Percentiles rank a stretch among this genome's conserved stretches.
Evolutionary conservation across 805 yeast species (phyloP).

Genomic region (Zygoascus biomembranicola): DNA sequence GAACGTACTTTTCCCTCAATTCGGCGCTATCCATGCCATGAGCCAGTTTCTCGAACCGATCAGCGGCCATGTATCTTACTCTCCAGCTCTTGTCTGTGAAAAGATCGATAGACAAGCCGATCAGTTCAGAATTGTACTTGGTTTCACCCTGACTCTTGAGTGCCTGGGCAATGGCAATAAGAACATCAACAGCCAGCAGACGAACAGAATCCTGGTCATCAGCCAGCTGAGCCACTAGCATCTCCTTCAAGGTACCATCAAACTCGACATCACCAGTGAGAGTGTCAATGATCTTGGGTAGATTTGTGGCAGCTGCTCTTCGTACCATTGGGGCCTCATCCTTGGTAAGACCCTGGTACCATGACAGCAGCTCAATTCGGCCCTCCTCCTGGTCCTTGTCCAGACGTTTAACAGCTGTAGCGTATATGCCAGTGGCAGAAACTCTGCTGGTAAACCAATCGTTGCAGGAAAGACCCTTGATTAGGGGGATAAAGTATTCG

Average conservation of each 20-base stretch:
- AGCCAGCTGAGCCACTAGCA: constrained; percentile 68
- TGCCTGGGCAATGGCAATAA: constrained; percentile 60
- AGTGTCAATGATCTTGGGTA: constrained; percentile 65
- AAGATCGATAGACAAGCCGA: constrained; percentile 50
- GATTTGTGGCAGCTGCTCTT: constrained; percentile 81
- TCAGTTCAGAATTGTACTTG: constrained; percentile 21
- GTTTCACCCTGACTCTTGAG: constrained; percentile 20
- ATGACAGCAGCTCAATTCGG: constrained; percentile 44
- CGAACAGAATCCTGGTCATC: constrained; percentile 96
- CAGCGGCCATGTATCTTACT: constrained; percentile 98
- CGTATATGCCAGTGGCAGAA: constrained; percentile 83
- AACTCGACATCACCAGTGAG: constrained; percentile 29
- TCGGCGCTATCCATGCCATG: constrained; percentile 50
- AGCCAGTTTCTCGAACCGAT: constrained; percentile 72
- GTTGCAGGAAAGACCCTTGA: constrained; percentile 70
- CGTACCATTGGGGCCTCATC: constrained; percentile 99
- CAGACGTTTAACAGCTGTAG: constrained; percentile 39
- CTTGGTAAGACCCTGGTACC: constrained; percentile 61
- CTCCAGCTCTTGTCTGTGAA: constrained; percentile 94
- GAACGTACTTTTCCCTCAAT: constrained; percentile 48
- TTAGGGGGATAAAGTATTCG: constrained; percentile 62
- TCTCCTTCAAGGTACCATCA: constrained; percentile 60
- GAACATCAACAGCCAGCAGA: constrained; percentile 77
- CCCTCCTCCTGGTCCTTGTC: background rate
- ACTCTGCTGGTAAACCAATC: constrained; percentile 94